A percentile compares a stretch with the other conserved stretches of the same genome.
Evolutionary conservation across 2,329 filamentous ascomycete genomes (phyloP).

Genomic region (Colletotrichum sp.): DNA sequence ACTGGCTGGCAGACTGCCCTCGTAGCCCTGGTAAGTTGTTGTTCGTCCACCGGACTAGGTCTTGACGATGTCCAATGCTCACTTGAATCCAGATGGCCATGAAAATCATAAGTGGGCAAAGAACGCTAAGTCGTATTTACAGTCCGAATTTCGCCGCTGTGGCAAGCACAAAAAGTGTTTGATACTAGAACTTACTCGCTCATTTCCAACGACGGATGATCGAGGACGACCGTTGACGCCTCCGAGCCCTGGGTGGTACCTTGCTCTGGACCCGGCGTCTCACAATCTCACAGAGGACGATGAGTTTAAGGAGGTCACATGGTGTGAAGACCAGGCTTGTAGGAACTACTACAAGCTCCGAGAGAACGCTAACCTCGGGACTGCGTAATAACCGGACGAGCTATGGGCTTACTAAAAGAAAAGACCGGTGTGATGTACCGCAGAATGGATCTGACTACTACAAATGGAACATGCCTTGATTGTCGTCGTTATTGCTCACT

Average conservation of each 20-base stretch:
- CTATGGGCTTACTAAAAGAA: not conserved
- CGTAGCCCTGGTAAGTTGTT: not conserved
- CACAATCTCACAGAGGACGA: not conserved
- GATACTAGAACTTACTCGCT: accelerated
- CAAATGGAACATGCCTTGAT: too few species aligned
- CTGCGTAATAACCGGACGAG: not conserved
- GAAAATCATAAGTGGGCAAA: not conserved
- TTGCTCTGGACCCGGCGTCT: not conserved
- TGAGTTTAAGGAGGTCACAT: not conserved
- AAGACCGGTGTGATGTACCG: not conserved
- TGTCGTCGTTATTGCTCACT: not conserved
- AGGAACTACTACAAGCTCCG: not conserved
- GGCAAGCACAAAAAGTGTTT: not conserved
- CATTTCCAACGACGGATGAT: not conserved
- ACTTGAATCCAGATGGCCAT: not conserved
- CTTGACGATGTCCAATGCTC: not conserved
- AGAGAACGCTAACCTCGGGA: not conserved
- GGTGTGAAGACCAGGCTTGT: not conserved
- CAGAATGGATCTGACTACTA: not conserved
- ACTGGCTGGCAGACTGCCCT: not conserved
- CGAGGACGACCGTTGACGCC: not conserved
- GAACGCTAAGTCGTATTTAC: not conserved
- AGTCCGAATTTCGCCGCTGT: not conserved
- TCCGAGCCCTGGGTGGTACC: not conserved
- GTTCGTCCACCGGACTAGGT: accelerated